Percentiles rank a stretch among this genome's conserved stretches.
Conservation (phyloP, 176 grass and related monocot species). For the Dendrocalamus sinicus region DNA sequence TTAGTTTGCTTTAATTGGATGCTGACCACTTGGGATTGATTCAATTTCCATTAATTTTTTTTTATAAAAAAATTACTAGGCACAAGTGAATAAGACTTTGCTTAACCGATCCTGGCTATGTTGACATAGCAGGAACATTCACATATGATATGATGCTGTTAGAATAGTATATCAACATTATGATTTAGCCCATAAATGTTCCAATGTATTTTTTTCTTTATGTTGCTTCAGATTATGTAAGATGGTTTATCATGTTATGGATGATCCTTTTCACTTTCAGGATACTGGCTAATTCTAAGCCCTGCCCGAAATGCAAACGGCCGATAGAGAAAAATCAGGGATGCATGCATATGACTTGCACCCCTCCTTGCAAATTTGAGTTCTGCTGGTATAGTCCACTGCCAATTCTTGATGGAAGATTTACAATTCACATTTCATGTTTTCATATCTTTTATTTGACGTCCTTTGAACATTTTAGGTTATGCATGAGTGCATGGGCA, state of each 20-base stretch:
- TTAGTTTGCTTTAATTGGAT: not conserved
- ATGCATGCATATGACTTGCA: slow-evolving; percentile 98
- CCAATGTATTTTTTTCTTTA: not conserved
- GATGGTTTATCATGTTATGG: slow-evolving; percentile 40
- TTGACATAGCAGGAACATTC: not conserved
- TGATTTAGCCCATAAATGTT: slow-evolving; percentile 21
- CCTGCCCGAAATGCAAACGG: slow-evolving; percentile 93
- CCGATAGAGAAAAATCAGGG: slow-evolving; percentile 99
- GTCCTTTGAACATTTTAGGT: slow-evolving; percentile 63
- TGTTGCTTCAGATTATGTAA: slow-evolving; percentile 31
- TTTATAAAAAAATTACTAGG: not conserved
- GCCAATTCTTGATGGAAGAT: slow-evolving; percentile 23
- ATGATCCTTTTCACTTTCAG: slow-evolving; percentile 59
- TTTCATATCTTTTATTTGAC: slow-evolving; percentile 26
- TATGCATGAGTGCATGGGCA: slow-evolving; percentile 78
- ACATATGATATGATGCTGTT: slow-evolving; percentile 15
- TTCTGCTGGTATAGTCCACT: slow-evolving; percentile 83
- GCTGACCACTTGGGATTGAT: slow-evolving; percentile 14
- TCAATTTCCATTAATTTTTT: not conserved
- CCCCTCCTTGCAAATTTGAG: slow-evolving; percentile 93
- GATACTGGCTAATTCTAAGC: slow-evolving; percentile 99
- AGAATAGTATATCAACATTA: not conserved
- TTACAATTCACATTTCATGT: slow-evolving; percentile 22
- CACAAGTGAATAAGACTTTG: not conserved
- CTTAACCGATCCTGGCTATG: slow-evolving; percentile 15